Percentiles rank a stretch among this genome's conserved stretches.
Conservation (phyloP, 2,329 filamentous ascomycete genomes). For the Aspergillus melleus region DNA sequence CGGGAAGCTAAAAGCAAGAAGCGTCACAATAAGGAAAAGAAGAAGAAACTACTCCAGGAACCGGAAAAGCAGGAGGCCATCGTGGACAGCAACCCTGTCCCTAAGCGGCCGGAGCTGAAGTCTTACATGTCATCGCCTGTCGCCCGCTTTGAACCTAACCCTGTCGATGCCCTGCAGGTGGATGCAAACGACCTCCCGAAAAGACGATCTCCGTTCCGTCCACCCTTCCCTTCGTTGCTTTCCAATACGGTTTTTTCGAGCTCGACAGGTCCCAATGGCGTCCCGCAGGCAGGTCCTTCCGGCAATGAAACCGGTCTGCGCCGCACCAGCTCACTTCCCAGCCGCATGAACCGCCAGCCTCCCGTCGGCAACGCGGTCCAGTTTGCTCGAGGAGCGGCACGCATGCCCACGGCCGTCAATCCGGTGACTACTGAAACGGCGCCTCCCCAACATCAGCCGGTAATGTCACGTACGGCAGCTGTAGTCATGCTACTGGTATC, state of each 20-base stretch:
- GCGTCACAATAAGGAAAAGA: slow-evolving; percentile 21
- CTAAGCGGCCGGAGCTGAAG: slow-evolving; percentile 15
- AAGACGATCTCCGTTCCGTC: slow-evolving; percentile 31
- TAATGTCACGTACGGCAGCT: slow-evolving; percentile 59
- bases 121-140: slow-evolving; percentile 11
- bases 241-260: slow-evolving; percentile 38
- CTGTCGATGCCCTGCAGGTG: background rate
- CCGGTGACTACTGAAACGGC: slow-evolving; percentile 11
- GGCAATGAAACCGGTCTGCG: slow-evolving; percentile 22
- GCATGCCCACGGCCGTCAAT: slow-evolving; percentile 22
- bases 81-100: background rate
- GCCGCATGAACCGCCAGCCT: slow-evolving; percentile 24
- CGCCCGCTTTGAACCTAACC: background rate
- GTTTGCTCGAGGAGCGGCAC: slow-evolving; percentile 34
- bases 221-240: slow-evolving; percentile 30
- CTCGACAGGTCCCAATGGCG: slow-evolving; percentile 15
- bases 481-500: slow-evolving; percentile 56
- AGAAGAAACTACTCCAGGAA: slow-evolving; percentile 19
- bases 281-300: slow-evolving; percentile 13
- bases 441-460: slow-evolving; percentile 20
- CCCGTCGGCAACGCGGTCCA: slow-evolving; percentile 35
- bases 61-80: slow-evolving; percentile 7
- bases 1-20: slow-evolving; percentile 17
- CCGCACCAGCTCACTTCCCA: slow-evolving; percentile 35
- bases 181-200: slow-evolving; percentile 20